Evolutionary conservation across 2,329 filamentous ascomycete genomes (phyloP).

Genomic region (Didymella exigua): DNA sequence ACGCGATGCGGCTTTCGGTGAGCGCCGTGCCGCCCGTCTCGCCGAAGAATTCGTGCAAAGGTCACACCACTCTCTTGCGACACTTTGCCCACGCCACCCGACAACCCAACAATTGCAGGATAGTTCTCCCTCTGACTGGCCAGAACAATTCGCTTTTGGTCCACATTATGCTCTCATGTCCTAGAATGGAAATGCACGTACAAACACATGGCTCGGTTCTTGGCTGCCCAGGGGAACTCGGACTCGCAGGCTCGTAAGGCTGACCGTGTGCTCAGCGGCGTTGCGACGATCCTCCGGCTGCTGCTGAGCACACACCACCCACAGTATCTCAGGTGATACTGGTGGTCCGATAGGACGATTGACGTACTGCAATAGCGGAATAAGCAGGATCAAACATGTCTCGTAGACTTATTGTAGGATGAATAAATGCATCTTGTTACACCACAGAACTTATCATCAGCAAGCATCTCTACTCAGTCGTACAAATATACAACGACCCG

Average conservation of each 20-base stretch:
- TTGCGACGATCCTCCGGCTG: neutral
- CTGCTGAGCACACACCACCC: neutral
- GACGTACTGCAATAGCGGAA: neutral
- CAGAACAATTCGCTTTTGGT: neutral
- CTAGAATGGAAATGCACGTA: neutral
- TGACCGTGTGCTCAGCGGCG: neutral
- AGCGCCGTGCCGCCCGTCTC: conserved; percentile 19
- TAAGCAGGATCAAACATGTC: neutral
- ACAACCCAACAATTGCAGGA: neutral
- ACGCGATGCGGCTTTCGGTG: conserved; percentile 25
- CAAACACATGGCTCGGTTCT: neutral
- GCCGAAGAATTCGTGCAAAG: conserved; percentile 11
- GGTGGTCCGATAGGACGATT: conserved; percentile 19
- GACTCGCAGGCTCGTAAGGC: conserved; percentile 9
- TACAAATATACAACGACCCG: conserved; percentile 9
- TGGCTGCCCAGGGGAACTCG: conserved; percentile 1
- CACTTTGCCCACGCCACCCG: conserved; percentile 13
- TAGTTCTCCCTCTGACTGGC: neutral
- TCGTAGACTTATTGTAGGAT: neutral
- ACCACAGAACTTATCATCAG: neutral
- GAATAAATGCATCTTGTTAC: conserved; percentile 9
- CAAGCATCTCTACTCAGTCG: conserved; percentile 4
- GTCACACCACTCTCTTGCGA: conserved; percentile 37
- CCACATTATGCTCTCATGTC: neutral
- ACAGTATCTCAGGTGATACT: conserved; percentile 25